These are phyloP conservation scores for Ustilago hordei DNA, from an alignment of 1,284 basidiomycete genomes.

Conservation along the genomic window DNA sequence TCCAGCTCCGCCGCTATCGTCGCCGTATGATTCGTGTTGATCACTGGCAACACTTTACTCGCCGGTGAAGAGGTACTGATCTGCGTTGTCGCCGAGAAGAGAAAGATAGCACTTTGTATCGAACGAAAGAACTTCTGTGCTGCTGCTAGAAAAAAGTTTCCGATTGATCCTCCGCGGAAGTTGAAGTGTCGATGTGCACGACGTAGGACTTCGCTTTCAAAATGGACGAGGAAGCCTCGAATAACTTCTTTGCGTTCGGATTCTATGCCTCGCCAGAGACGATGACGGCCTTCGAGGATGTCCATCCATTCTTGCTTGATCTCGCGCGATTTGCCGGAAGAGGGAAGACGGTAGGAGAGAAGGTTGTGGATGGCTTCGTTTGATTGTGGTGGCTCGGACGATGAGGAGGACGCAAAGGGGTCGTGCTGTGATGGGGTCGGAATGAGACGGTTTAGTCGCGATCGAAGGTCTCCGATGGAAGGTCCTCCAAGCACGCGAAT, in stretches of 20 bases:
- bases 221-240: conserved; percentile 79
- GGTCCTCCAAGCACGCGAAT: conserved; percentile 64
- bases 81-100: conserved; percentile 91
- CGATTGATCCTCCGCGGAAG: conserved; percentile 64
- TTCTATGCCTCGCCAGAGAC: conserved; percentile 88
- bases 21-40: conserved; percentile 95
- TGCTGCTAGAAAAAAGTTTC: conserved; percentile 64
- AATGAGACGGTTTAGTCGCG: conserved; percentile 83
- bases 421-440: conserved; percentile 73
- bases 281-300: conserved; percentile 88
- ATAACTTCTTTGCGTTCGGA: conserved; percentile 91
- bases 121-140: conserved; percentile 65
- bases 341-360: conserved; percentile 83
- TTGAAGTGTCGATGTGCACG: conserved; percentile 74
- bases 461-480: conserved; percentile 74
- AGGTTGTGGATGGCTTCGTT: conserved; percentile 77
- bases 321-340: conserved; percentile 77
- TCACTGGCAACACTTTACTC: conserved; percentile 83
- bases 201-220: conserved; percentile 85
- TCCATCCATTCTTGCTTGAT: conserved; percentile 91
- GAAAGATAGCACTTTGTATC: conserved; percentile 86
- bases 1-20: conserved; percentile 92
- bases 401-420: conserved; percentile 71
- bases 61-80: conserved; percentile 62
- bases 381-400: conserved; percentile 44